A percentile compares a stretch with the other conserved stretches of the same genome.
Evolutionary conservation across 2,329 filamentous ascomycete genomes (phyloP).

Genomic region (Colletotrichum neosansevieriae): DNA sequence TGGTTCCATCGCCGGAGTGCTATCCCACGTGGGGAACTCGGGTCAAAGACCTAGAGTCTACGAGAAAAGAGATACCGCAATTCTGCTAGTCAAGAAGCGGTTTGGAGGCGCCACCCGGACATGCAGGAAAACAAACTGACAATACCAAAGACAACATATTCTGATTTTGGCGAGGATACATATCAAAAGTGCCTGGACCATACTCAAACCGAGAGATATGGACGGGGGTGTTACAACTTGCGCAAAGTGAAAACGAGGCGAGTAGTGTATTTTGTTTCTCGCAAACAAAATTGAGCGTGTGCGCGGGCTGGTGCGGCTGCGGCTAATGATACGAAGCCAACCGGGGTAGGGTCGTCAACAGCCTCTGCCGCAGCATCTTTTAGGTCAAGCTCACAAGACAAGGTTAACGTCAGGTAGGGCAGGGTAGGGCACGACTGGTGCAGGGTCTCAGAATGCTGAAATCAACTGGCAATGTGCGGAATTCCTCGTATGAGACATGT

Average conservation of each 20-base stretch:
- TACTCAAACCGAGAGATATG: slow-evolving; percentile 6
- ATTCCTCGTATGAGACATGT: slow-evolving; percentile 7
- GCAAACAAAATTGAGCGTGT: slow-evolving; percentile 28
- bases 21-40: slow-evolving; percentile 20
- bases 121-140: not conserved
- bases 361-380: not conserved
- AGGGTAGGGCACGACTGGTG: slow-evolving; percentile 16
- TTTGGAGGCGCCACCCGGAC: too few relatives aligned
- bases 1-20: slow-evolving; percentile 34
- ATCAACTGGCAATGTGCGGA: not conserved
- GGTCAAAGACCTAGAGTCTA: slow-evolving; percentile 4
- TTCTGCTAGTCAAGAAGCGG: not conserved
- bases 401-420: slow-evolving; percentile 15
- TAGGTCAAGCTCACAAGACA: slow-evolving; percentile 3
- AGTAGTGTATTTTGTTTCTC: slow-evolving; percentile 19
- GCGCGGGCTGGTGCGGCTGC: slow-evolving; percentile 24
- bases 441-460: not conserved
- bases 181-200: slow-evolving; percentile 27
- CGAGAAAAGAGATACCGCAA: slow-evolving; percentile 30
- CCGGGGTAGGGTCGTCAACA: slow-evolving; percentile 13
- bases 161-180: slow-evolving; percentile 40
- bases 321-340: slow-evolving; percentile 32
- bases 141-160: slow-evolving; percentile 48
- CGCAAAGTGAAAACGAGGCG: slow-evolving; percentile 4
- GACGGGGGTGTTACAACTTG: not conserved